A percentile compares a stretch with the other conserved stretches of the same genome.
Evolutionary conservation across 2,329 filamentous ascomycete genomes (phyloP).

Genomic region (Torrubiella hemipterigena): DNA sequence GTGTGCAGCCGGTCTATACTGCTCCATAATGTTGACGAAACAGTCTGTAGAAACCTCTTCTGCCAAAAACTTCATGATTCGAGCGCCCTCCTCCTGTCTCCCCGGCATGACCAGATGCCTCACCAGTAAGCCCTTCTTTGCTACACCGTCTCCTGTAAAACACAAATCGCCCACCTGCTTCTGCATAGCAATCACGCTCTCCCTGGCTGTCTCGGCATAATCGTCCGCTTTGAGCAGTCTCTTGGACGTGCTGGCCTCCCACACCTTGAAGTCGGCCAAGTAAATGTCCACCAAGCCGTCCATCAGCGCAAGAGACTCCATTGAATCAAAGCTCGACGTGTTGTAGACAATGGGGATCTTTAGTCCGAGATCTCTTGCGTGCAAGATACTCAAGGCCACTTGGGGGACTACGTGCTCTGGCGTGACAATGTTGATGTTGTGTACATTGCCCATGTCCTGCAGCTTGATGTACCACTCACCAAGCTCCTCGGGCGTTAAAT

Average conservation of each 20-base stretch:
- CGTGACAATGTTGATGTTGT: constrained; percentile 83
- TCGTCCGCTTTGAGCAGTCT: constrained; percentile 68
- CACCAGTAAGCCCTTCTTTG: constrained; percentile 63
- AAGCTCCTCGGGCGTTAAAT: constrained; percentile 66
- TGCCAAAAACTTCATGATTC: constrained; percentile 69
- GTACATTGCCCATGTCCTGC: constrained; percentile 66
- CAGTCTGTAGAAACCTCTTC: constrained; percentile 60
- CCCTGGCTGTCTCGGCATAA: constrained; percentile 59
- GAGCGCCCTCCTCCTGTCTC: constrained; percentile 57
- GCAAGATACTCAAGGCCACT: constrained; percentile 63
- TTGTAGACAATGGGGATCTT: constrained; percentile 72
- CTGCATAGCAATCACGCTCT: constrained; percentile 73
- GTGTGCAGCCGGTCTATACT: constrained; percentile 70
- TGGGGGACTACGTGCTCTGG: constrained; percentile 82
- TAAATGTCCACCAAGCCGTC: constrained; percentile 79
- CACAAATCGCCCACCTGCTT: constrained; percentile 70
- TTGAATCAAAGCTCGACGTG: constrained; percentile 68
- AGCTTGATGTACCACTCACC: constrained; percentile 76
- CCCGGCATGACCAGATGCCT: constrained; percentile 80
- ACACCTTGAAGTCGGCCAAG: constrained; percentile 81
- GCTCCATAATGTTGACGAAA: constrained; percentile 83
- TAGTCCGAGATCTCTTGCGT: constrained; percentile 58
- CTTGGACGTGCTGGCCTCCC: constrained; percentile 53
- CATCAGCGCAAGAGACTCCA: constrained; percentile 58
- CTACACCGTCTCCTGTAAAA: constrained; percentile 71